Percentiles rank a stretch among this genome's conserved stretches.
These are phyloP conservation scores for Saccharomyces eubayanus DNA, from an alignment of 805 yeast genomes.

Conservation along the genomic window DNA sequence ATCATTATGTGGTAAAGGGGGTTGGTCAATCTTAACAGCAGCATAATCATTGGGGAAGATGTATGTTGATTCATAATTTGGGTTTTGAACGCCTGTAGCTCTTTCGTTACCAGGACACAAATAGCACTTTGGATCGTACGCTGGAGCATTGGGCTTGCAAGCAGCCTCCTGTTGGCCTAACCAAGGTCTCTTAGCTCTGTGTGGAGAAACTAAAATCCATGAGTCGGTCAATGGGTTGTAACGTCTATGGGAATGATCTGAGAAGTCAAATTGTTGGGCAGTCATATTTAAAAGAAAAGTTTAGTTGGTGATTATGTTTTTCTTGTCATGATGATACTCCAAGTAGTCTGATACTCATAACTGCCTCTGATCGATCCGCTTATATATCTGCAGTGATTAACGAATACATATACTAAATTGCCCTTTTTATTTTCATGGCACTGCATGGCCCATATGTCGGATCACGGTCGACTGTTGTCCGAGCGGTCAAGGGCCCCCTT, in stretches of 20 bases:
- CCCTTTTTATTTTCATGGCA: background rate
- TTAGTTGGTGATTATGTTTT: background rate
- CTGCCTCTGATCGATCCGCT: background rate
- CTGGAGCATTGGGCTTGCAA: conserved; percentile 37
- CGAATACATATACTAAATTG: background rate
- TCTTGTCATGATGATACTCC: background rate
- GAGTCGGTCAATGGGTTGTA: conserved; percentile 59
- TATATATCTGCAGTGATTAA: background rate
- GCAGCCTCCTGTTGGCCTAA: conserved; percentile 60
- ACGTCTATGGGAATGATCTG: conserved; percentile 59
- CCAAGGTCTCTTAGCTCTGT: conserved; percentile 74
- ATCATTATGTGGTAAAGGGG: conserved; percentile 30
- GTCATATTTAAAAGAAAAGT: conserved; percentile 7
- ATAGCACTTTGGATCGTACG: conserved; percentile 57
- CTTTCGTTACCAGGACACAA: conserved; percentile 65
- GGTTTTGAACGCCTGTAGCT: conserved; percentile 53
- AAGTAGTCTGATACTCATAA: background rate
- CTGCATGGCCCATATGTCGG: background rate
- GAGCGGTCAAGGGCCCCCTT: background rate
- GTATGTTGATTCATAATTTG: conserved; percentile 48
- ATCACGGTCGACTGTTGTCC: background rate
- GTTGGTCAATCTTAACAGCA: conserved; percentile 56
- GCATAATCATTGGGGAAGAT: conserved; percentile 63
- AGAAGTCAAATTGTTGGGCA: conserved; percentile 35
- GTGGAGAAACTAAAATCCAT: conserved; percentile 71